These are phyloP conservation scores for Heteromeles arbutifolia DNA, from an alignment of 306 rosid genomes.

Conservation along the genomic window DNA sequence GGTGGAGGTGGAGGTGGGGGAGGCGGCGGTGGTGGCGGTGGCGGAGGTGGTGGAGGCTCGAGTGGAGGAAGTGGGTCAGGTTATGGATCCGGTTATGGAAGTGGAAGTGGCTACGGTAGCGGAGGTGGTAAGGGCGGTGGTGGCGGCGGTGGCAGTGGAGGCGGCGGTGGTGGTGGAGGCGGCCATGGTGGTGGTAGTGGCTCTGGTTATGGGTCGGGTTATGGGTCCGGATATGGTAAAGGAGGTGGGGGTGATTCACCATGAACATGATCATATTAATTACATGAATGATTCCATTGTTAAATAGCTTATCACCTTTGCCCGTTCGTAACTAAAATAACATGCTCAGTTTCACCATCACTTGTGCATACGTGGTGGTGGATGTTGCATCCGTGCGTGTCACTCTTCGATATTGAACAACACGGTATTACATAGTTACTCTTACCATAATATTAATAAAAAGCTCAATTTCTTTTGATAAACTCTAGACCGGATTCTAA, in stretches of 20 bases:
- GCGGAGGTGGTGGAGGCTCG: constrained; percentile 27
- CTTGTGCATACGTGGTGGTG: constrained; percentile 20
- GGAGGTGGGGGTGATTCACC: constrained; percentile 28
- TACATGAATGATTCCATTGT: neutral
- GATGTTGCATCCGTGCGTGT: constrained; percentile 1
- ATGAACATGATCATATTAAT: constrained; percentile 11
- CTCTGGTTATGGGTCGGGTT: constrained; percentile 34
- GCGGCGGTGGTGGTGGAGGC: neutral
- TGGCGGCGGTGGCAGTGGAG: constrained; percentile 23
- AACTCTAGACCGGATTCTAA: neutral
- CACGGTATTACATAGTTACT: neutral
- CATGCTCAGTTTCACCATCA: constrained; percentile 6
- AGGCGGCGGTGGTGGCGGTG: constrained; percentile 26
- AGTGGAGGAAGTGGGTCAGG: constrained; percentile 33
- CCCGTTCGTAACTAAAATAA: constrained; percentile 28
- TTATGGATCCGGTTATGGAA: constrained; percentile 31
- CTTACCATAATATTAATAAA: neutral
- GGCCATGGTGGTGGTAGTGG: constrained; percentile 19
- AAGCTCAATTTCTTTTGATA: neutral
- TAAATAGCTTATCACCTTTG: neutral
- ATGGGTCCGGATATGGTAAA: constrained; percentile 39
- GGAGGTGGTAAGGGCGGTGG: constrained; percentile 25
- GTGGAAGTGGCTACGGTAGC: constrained; percentile 30
- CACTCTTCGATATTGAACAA: neutral
- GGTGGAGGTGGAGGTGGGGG: constrained; percentile 29